Percentiles rank a stretch among this genome's conserved stretches.
Evolutionary conservation across 2,329 filamentous ascomycete species (phyloP).

Genomic region (Microcera coccophila): DNA sequence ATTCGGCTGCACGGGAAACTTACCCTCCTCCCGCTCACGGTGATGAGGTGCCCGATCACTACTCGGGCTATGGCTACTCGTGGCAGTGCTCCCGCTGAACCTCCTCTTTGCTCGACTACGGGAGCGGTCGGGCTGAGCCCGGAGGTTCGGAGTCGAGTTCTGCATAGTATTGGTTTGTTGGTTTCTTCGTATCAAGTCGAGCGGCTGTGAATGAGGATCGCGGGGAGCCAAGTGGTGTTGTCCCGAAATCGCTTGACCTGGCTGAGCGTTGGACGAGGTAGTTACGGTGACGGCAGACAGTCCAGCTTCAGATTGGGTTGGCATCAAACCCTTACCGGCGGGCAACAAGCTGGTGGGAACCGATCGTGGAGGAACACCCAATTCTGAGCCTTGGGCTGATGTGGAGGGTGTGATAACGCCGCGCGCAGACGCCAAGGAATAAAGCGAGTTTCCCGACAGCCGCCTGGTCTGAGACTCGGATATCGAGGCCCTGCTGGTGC

Average conservation of each 20-base stretch:
- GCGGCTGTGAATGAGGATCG: conserved; percentile 37
- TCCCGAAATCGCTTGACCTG: conserved; percentile 39
- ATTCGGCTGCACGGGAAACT: conserved; percentile 17
- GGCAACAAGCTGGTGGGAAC: conserved; percentile 46
- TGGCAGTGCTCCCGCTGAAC: conserved; percentile 76
- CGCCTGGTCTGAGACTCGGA: conserved; percentile 58
- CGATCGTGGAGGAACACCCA: conserved; percentile 38
- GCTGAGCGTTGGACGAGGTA: conserved; percentile 44
- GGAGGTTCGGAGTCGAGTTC: conserved; percentile 33
- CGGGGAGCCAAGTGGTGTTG: conserved; percentile 46
- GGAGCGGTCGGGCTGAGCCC: conserved; percentile 53
- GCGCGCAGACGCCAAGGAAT: conserved; percentile 62
- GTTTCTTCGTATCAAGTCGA: conserved; percentile 46
- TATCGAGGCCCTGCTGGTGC: conserved; percentile 44
- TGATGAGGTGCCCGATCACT: conserved; percentile 59
- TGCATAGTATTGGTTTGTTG: conserved; percentile 35
- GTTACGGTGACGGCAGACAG: conserved; percentile 52
- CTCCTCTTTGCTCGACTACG: conserved; percentile 68
- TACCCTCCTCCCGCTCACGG: conserved; percentile 56
- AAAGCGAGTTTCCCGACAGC: conserved; percentile 68
- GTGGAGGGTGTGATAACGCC: conserved; percentile 46
- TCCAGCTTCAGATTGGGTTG: conserved; percentile 48
- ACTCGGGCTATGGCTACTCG: conserved; percentile 75
- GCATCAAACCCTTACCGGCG: conserved; percentile 38
- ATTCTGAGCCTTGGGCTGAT: conserved; percentile 53